Evolutionary conservation across 1,284 basidiomycete species (phyloP), one percentile per base, ranked within the genome.

Genomic region (Cryptococcus wingfieldii): DNA sequence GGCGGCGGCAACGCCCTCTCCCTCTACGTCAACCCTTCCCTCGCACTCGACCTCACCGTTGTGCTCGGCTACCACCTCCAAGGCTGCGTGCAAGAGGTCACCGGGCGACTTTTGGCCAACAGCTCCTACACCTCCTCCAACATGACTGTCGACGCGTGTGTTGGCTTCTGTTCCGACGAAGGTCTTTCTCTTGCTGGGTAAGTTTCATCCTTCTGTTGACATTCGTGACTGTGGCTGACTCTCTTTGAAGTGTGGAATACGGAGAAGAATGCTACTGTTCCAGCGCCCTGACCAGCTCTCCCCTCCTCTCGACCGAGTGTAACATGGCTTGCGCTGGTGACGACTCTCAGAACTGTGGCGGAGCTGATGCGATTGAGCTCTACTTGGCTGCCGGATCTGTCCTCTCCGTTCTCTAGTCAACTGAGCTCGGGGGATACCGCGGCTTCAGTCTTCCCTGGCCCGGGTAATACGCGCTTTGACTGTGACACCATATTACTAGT

Each of bases 121-220:
- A 59, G 59, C 27, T 52, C 46, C 14, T 53, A 31, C 34, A 25
- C 65, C n/a, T 49, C 54, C 5, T 57, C 53, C 39, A 50, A 51
- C 43, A 62, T 66, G 63, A 69, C 70, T 50, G 50, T 64, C 51
- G 58, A 55, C 46, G 58, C 50, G n/a, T 67, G 70, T 47, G 46
- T 68, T 12, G 39, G 28, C 18, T 61, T 50, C 53, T 72, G 70
- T n/a, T 62, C 19, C 31, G 13, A 38, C 34, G 8, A 27, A 31
- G 16, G 57, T 51, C 42, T 59, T 46, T 38, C 39, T 19, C 1
- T 42, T 13, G 39, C 39, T 42, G 39, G 39, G 39, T 42, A 27
- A 10, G 34, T 49, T 45, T 38, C 50, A 55, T 41, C 53, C 55
- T 34, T 62, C 39, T 57, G 39, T 55, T 34, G 51, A 23, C 23